Evolutionary conservation across 139 green algal genomes (phyloP), one percentile per base, ranked within the genome.

Genomic region (Chlamydomonas sphaeroides): DNA sequence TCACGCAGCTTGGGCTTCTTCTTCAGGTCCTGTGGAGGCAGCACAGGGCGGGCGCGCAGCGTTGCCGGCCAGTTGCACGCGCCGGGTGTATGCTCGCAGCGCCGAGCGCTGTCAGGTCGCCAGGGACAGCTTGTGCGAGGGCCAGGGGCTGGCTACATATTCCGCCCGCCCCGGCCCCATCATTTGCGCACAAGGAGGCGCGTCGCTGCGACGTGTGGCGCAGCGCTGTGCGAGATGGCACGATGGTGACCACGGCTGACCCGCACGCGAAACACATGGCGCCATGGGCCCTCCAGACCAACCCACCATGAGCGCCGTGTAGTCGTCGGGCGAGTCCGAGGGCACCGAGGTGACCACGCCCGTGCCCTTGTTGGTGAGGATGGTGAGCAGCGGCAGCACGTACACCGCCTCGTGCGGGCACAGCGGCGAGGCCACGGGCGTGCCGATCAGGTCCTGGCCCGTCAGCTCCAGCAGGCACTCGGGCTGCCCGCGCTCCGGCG

Each of bases 301-400:
- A 20, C 85, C 20, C 79, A 91, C 90, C 90, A 88, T 65, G n/a
- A 98, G 91, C 8, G 94, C 92, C 56, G 91, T 96, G 89, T 97
- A 99, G 91, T 99, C 97, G 72, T 99, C 97, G 1, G 97, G 97
- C 14, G 96, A 92, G 87, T 99, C 97, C 10, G 89, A 96, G 32
- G 97, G 97, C 78, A 99, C 97, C 69, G 88, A 95, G 8, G 97
- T 99, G 23, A 99, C 97, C 8, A 99, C 91, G 49, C 97, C 97
- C 0, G 97, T 99, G 81, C 97, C 97, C 91, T 99, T 99, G 89
- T 95, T 94, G 76, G 94, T 99, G 23, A 97, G 90, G 88, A 99
- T 99, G 73, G 96, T 99, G 39, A 99, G 89, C 87, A 99, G 95
- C 7, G 97, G 97, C 78, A 99, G 92, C 75, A 95, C 92, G 88